A percentile compares a stretch with the other conserved stretches of the same genome.
These are phyloP conservation scores for Angomonas deanei DNA, from an alignment of 208 protist species.

Conservation along the genomic window DNA sequence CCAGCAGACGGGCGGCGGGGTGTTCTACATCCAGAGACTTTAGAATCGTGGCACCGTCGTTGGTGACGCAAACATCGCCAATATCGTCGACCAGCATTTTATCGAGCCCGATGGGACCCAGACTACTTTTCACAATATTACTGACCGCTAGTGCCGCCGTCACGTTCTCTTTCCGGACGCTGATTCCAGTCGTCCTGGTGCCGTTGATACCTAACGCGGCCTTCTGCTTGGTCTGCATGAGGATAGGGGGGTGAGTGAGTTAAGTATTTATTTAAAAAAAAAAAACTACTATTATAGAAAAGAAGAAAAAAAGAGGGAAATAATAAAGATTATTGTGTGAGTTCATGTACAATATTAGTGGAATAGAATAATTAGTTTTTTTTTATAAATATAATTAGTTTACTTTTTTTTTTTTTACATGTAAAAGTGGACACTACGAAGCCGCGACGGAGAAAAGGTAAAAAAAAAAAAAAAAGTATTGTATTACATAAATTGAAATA, in stretches of 20 bases:
- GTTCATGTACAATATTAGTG: background rate
- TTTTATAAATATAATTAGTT: slow-evolving; percentile 2
- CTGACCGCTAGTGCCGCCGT: slow-evolving; percentile 95
- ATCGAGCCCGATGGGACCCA: slow-evolving; percentile 99
- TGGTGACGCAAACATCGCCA: slow-evolving; percentile 99
- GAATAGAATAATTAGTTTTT: too few relatives aligned
- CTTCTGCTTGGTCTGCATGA: slow-evolving; percentile 88
- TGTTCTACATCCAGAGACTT: slow-evolving; percentile 93
- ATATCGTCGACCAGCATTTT: slow-evolving; percentile 99
- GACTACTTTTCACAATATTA: slow-evolving; percentile 99
- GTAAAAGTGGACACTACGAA: background rate
- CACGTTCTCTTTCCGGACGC: slow-evolving; percentile 97
- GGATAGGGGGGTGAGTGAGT: background rate
- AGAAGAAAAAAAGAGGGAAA: background rate
- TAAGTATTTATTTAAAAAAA: background rate
- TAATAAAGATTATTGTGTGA: background rate
- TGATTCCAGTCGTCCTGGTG: slow-evolving; percentile 91
- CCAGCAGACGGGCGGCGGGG: slow-evolving; percentile 95
- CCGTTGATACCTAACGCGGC: slow-evolving; percentile 92
- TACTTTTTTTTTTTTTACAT: slow-evolving; percentile 12
- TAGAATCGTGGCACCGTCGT: slow-evolving; percentile 98
- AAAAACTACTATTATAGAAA: background rate
- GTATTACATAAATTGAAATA: background rate
- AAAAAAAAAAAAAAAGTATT: slow-evolving; percentile 11
- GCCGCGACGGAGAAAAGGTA: background rate